Base-by-base conservation (phyloP, 495 filamentous ascomycete species). In the Hypoxylon intermedium region DNA sequence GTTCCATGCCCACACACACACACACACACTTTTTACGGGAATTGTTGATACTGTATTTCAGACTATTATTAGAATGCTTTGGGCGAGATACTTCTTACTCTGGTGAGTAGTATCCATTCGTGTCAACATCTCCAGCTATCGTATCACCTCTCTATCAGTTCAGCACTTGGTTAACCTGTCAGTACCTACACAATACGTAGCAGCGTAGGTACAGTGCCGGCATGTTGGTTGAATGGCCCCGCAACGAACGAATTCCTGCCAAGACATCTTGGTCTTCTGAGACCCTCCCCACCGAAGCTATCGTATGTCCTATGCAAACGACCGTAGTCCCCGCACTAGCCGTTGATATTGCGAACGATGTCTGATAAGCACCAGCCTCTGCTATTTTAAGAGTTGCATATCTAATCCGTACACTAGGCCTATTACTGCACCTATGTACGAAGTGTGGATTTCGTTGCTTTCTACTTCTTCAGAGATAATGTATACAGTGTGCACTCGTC, bases 221-320 rank as follows among this genome's bases (percentile, higher is more conserved):
- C n/a, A 64, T 58, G 60, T 54, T 31, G 31, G 15, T 33, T 24
- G 20, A 50, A 11, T 13, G 53, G 42, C 60, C 60, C 60, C 60
- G 54, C 60, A 64, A 64, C 60, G 9, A 42, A n/a, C 53, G 34
- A 49, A 36, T 34, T 37, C 6, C 33, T 21, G 31, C 38, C 40
- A 51, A 55, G 58, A 55, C 58, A 55, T 24, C 2, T 9, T 30
- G 15, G 19, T 50, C 41, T 18, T 48, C 26, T 20, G 24, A 12
- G 21, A 26, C 3, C n/a, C 11, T 51, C 52, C 36, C 28, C 50
- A 49, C 45, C 43, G 31, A 36, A 28, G 30, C 34, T 37, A 19
- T 44, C 43, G 40, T 45, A 50, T 51, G 3, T 56, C 15, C 33
- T 19, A 41, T 13, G 30, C 31, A 45, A 48, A 41, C 26, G 9